phyloP scores from a whole-genome alignment of 352 stramenopile genomes.

The Phytophthora crassamura region DNA sequence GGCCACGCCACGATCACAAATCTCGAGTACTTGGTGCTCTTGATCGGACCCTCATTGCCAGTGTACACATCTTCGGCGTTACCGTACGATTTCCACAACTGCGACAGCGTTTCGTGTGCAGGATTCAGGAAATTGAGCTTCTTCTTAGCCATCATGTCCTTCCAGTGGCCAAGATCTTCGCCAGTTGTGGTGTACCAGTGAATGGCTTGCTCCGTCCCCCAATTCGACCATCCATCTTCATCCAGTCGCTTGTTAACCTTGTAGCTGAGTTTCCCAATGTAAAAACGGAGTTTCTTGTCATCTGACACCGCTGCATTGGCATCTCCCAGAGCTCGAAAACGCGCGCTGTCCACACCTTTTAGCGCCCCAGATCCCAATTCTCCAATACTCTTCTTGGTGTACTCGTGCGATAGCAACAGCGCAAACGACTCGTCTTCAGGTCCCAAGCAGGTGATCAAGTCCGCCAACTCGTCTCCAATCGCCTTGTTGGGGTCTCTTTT shows the following conservation, averaged over 20 bases:
- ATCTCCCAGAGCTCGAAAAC: constrained; percentile 5
- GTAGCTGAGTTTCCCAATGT: constrained; percentile 12
- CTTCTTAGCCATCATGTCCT: no score
- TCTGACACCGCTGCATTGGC: constrained; percentile 5
- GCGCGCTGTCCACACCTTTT: constrained; percentile 18
- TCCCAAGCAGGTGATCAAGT: constrained; percentile 38
- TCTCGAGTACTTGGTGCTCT: constrained; percentile 19
- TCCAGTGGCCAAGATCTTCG: constrained; percentile 2
- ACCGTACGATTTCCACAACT: constrained; percentile 8
- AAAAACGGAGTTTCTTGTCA: constrained; percentile 11
- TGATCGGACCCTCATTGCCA: not conserved
- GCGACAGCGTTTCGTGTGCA: constrained; percentile 4
- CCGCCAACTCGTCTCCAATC: not conserved
- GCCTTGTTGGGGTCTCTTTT: not conserved
- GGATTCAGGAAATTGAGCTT: constrained; percentile 22
- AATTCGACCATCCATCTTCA: not conserved
- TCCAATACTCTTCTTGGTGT: constrained; percentile 16
- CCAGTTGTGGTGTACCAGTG: constrained; percentile 10
- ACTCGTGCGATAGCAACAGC: constrained; percentile 23
- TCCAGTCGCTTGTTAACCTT: no score
- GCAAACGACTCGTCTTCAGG: constrained; percentile 40
- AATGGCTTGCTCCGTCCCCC: constrained; percentile 3
- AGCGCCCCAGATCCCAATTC: constrained; percentile 14
- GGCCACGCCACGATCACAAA: constrained; percentile 21
- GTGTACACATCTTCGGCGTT: constrained; percentile 14